Base-by-base conservation (phyloP, 805 yeast species). In the Pichia cephalocereana region DNA sequence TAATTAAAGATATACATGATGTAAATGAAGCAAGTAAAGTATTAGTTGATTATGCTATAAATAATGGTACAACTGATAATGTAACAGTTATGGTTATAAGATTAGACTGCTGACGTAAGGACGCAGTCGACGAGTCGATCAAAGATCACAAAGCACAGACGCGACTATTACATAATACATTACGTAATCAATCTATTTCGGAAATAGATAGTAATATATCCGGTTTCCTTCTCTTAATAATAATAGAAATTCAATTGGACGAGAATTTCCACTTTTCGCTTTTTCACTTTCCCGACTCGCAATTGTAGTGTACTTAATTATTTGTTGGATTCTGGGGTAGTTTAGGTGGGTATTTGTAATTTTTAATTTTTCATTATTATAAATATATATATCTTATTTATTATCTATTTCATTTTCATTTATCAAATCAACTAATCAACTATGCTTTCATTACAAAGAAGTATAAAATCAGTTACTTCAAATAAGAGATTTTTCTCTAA, bases 41-140 rank as follows among this genome's bases (percentile, higher is more conserved):
- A 31, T 70, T 89, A 49, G 84, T 89, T 48, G 74, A 77, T 47
- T 72, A 76, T 55, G 98, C 99, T 0, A 71, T 91, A 63, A 79
- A 79, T 46, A 75, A 81, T 53, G 79, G 84, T 40, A 84, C 96
- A 23, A 85, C 96, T 3, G 99, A 91, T 65, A 91, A 91, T 62
- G 78, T 91, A 38, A 91, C 99, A 0, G 95, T 85, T 17, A 87
- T 91, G 96, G 90, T 93, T 18, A 83, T 90, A 6, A 66, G 71
- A 48, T 70, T 82, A 46, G 26, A 23, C 26, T 23, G 26, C 26
- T 23, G 26, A 23, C 26, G 26, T 23, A 23, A 23, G 26, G 14
- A 30, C 2, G 8, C 14, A 30, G 32, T 30, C 32, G 32, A 30
- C 7, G 32, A 3, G 32, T 30, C 32, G 32, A 6, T 30, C 3